These are phyloP conservation scores for Byssoonygena ceratinophila DNA, from an alignment of 2,329 filamentous ascomycete genomes.

Conservation along the genomic window DNA sequence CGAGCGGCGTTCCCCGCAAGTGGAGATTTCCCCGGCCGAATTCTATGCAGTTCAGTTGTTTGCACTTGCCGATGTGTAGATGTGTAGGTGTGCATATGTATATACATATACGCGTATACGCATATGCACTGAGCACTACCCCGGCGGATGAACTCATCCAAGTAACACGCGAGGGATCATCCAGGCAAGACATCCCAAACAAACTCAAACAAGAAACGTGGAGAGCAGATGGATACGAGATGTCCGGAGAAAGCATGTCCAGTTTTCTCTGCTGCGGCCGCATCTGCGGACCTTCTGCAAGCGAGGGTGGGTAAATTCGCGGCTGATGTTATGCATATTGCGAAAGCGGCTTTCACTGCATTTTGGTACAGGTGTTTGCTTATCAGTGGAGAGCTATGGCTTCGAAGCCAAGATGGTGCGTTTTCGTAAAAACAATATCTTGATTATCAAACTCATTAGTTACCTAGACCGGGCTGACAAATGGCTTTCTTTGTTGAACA, in stretches of 20 bases:
- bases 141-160: not conserved
- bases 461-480: not conserved
- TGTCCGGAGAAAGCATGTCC: not conserved
- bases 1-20: not conserved
- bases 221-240: not conserved
- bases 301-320: not conserved
- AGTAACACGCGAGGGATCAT: not conserved
- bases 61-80: not conserved
- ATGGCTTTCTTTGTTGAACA: not conserved
- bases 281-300: conserved; percentile 2
- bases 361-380: not conserved
- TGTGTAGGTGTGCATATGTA: not conserved
- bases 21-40: not conserved
- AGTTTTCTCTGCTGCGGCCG: not conserved
- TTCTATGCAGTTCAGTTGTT: not conserved
- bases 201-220: not conserved
- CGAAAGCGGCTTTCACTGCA: not conserved
- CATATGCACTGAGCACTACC: not conserved
- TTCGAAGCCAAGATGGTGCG: not conserved
- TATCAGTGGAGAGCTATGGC: not conserved
- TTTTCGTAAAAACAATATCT: not conserved
- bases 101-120: not conserved
- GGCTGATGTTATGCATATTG: conserved; percentile 1
- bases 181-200: not conserved
- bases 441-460: not conserved